Evolutionary conservation across 2,329 filamentous ascomycete genomes (phyloP), one percentile per base, ranked within the genome.

Genomic region (Chaetomiaceae sp.): DNA sequence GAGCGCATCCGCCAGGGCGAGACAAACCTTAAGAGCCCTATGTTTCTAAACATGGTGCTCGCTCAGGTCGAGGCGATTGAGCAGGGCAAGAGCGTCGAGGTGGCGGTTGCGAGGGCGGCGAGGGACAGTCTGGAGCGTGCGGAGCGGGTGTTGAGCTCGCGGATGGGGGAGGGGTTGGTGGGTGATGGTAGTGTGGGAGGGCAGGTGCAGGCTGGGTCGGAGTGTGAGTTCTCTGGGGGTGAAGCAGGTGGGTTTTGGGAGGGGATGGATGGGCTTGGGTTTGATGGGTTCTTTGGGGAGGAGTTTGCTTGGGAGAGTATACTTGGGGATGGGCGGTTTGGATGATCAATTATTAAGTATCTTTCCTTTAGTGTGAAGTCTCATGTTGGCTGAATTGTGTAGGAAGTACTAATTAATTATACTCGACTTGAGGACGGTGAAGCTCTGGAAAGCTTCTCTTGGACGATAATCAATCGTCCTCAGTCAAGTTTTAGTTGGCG

Each of bases 11-110:
- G 63, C 0, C 59, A 65, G 9, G 71, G 69, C 4, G 74, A 77
- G 56, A 76, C 72, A 1, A 77, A 75, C 20, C 66, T 75, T 44
- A 76, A 76, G 61, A 64, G 59, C 0, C 68, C 72, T 36, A 63
- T 75, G 57, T 73, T 75, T 43, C 51, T 72, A 29, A 62, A 58
- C n/a, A 53, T 53, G 50, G 36, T 47, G n/a, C 36, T 53, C 4
- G 50, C 43, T 20, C 43, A 47, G 34, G 50, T 42, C 3, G 36
- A 31, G 19, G 50, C 49, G 0, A 22, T 53, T 2, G 50, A 53
- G 37, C 20, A 46, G 9, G 34, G 12, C 4, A 20, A 4, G 7
- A 15, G 17, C 7, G 44, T 42, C 1, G 50, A 40, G 36, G 23
- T 25, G 1, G 50, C 36, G 7, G 29, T 54, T 1, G 51, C 51